phyloP scores from a whole-genome alignment of 2,329 filamentous ascomycete species.

The Fusarium fujikuroi region DNA sequence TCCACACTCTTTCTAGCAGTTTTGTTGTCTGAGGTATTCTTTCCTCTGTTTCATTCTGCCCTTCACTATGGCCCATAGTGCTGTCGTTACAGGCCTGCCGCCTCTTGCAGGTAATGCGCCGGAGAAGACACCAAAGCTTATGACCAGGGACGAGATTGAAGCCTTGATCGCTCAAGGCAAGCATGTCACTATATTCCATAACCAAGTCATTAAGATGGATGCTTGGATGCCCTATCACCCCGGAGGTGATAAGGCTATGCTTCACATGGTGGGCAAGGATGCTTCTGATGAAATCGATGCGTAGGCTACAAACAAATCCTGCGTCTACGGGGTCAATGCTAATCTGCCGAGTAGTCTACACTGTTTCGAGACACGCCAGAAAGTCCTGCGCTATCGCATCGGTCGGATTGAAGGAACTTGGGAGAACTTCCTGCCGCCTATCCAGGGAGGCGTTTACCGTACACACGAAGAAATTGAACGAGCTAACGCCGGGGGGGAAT shows the following conservation, averaged over 20 bases:
- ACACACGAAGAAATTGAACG: conserved; percentile 51
- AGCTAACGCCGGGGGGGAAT: conserved; percentile 23
- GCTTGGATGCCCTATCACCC: conserved; percentile 91
- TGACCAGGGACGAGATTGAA: conserved; percentile 63
- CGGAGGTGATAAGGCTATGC: conserved; percentile 89
- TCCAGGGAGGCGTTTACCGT: conserved; percentile 86
- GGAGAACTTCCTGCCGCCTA: conserved; percentile 89
- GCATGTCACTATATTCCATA: conserved; percentile 82
- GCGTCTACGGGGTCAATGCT: not conserved
- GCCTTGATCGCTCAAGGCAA: conserved; percentile 83
- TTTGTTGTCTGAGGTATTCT: not conserved
- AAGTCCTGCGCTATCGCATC: conserved; percentile 86
- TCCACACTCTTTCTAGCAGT: not conserved
- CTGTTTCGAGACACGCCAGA: conserved; percentile 77
- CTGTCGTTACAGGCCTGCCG: conserved; percentile 39
- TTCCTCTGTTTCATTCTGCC: not conserved
- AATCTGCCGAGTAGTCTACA: conserved; percentile 72
- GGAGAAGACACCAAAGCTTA: conserved; percentile 49
- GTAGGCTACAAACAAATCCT: conserved; percentile 62
- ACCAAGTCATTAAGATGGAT: conserved; percentile 86
- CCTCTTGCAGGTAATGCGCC: conserved; percentile 20
- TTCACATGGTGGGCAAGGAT: conserved; percentile 93
- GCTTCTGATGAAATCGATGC: conserved; percentile 93
- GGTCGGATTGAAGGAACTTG: conserved; percentile 83
- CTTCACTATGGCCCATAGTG: conserved; percentile 12